These are phyloP conservation scores for Apiotrichum veenhuisii DNA, from an alignment of 1,284 basidiomycete species.

Conservation along the genomic window DNA sequence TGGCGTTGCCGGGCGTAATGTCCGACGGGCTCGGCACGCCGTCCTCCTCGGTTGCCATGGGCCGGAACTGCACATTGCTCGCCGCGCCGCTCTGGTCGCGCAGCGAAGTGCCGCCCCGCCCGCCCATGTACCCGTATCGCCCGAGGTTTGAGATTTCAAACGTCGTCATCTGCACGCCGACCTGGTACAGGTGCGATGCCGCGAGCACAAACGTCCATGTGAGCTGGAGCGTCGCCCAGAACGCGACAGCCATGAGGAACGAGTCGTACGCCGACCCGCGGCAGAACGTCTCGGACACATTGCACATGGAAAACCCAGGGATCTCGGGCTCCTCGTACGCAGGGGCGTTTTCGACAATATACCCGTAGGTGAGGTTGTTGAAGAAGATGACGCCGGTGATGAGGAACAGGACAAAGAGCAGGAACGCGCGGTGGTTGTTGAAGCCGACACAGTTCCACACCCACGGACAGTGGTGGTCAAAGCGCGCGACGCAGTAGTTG, in stretches of 20 bases:
- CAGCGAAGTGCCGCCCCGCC: constrained; percentile 61
- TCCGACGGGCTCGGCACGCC: background rate
- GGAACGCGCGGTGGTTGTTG: constrained; percentile 91
- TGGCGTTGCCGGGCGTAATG: background rate
- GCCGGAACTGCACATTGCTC: constrained; percentile 26
- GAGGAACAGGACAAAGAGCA: constrained; percentile 80
- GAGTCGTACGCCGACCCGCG: constrained; percentile 62
- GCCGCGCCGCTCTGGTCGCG: constrained; percentile 49
- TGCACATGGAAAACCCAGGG: constrained; percentile 55
- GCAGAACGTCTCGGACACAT: constrained; percentile 68
- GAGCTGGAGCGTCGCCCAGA: constrained; percentile 87
- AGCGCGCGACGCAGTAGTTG: constrained; percentile 80
- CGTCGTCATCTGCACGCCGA: constrained; percentile 91
- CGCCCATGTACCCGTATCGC: constrained; percentile 95
- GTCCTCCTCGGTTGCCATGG: constrained; percentile 9
- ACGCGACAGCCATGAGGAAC: constrained; percentile 74
- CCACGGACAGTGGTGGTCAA: constrained; percentile 98
- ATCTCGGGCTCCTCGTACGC: constrained; percentile 52
- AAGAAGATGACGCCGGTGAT: constrained; percentile 77
- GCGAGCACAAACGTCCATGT: constrained; percentile 89
- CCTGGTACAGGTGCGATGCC: constrained; percentile 82
- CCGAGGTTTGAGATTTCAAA: constrained; percentile 93
- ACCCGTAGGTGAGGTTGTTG: constrained; percentile 74
- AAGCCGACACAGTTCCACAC: constrained; percentile 99
- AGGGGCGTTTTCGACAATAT: constrained; percentile 48